Percentiles rank a stretch among this genome's conserved stretches.
These are phyloP conservation scores for Nepenthes gracilis DNA, from an alignment of 148 eudicot genomes.

Conservation along the genomic window DNA sequence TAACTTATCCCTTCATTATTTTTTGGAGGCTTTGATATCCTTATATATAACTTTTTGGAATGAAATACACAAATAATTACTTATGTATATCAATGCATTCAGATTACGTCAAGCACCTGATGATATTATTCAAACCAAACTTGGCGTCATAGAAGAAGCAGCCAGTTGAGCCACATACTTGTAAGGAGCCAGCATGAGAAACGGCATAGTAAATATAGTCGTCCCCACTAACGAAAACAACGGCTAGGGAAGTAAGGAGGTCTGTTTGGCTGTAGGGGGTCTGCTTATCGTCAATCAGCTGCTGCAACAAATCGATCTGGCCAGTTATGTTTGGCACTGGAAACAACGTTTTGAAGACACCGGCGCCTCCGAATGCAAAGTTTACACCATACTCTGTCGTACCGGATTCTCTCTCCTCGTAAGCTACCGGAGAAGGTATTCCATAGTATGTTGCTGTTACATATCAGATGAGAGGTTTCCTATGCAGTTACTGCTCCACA, in stretches of 20 bases:
- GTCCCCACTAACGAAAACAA: constrained; percentile 37
- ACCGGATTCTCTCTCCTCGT: constrained; percentile 19
- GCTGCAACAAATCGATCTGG: constrained; percentile 23
- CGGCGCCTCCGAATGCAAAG: constrained; percentile 68
- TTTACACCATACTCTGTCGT: constrained; percentile 34
- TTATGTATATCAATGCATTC: too few species aligned
- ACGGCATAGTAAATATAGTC: constrained; percentile 27
- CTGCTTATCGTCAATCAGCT: constrained; percentile 11
- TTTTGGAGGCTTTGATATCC: too few species aligned
- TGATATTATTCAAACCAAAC: background rate
- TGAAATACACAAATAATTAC: too few species aligned
- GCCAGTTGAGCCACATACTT: constrained; percentile 11
- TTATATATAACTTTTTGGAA: too few species aligned
- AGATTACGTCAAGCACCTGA: background rate
- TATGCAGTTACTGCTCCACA: too few species aligned
- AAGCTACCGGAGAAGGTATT: constrained; percentile 36
- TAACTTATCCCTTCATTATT: too few species aligned
- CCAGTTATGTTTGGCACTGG: constrained; percentile 38
- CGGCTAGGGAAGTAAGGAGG: constrained; percentile 28
- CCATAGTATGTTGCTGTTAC: constrained; percentile 11
- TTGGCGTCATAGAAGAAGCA: too few species aligned
- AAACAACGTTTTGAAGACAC: constrained; percentile 42
- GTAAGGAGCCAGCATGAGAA: constrained; percentile 13
- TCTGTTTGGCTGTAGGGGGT: constrained; percentile 18
- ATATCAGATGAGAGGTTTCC: too few species aligned